A percentile compares a stretch with the other conserved stretches of the same genome.
Evolutionary conservation across 345 rosid species (phyloP).

Genomic region (Populus alba): DNA sequence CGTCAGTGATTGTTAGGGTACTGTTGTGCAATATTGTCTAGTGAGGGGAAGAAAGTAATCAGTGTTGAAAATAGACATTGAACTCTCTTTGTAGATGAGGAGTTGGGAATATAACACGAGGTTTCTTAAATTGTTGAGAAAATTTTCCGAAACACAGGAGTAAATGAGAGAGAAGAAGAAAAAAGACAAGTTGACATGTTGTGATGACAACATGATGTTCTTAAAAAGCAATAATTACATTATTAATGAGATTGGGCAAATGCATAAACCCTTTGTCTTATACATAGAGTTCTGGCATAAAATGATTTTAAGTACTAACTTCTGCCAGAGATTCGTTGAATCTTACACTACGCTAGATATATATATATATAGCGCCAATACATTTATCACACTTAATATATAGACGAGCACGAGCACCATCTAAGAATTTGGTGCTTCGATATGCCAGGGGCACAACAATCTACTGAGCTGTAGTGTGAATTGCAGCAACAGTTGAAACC

Average conservation of each 20-base stretch:
- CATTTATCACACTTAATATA: background rate
- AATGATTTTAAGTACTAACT: background rate
- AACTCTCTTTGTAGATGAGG: background rate
- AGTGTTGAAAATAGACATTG: background rate
- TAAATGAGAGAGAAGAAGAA: too few relatives aligned
- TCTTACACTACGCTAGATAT: background rate
- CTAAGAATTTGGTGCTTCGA: background rate
- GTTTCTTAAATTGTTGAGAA: background rate
- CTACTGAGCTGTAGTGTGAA: conserved; percentile 35
- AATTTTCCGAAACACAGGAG: too few relatives aligned
- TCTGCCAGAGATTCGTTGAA: background rate
- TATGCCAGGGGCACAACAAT: background rate
- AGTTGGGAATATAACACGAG: background rate
- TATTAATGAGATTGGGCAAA: background rate
- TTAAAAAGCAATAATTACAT: background rate
- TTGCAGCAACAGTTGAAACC: conserved; percentile 86
- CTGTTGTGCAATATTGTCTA: background rate
- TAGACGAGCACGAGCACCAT: background rate
- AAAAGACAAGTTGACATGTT: too few relatives aligned
- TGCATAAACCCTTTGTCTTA: background rate
- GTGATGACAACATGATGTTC: too few relatives aligned
- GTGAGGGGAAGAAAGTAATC: background rate
- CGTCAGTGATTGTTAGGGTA: background rate
- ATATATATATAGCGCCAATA: background rate
- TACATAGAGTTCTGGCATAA: background rate